Evolutionary conservation across 228 moss, liverwort and hornwort species (phyloP).

Genomic region (Sphagnum fallax): DNA sequence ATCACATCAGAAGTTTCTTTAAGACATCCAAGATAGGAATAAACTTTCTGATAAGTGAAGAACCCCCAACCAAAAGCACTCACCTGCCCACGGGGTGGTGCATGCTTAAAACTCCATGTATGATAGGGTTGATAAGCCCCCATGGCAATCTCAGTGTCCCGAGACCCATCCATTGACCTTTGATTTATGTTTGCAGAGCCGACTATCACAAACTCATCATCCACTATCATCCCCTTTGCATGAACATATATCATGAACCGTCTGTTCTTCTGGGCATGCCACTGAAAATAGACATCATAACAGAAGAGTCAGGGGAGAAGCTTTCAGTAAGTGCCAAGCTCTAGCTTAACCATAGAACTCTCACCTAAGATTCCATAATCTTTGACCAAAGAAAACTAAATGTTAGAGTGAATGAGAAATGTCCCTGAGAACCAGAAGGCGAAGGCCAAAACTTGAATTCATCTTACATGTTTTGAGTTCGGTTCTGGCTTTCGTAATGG

Average conservation of each 20-base stretch:
- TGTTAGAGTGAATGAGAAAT: too few relatives aligned
- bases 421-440: too few relatives aligned
- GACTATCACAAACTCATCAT: slow-evolving; percentile 13
- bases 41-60: too few relatives aligned
- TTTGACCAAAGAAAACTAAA: too few relatives aligned
- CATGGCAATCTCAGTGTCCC: slow-evolving; percentile 14
- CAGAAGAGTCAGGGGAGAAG: too few relatives aligned
- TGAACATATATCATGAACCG: slow-evolving; percentile 98
- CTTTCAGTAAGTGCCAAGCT: too few relatives aligned
- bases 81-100: slow-evolving; percentile 82
- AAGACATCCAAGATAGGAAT: too few relatives aligned
- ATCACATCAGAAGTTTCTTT: too few relatives aligned
- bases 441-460: neutral
- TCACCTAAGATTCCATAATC: too few relatives aligned
- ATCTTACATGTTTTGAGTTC: slow-evolving; percentile 57
- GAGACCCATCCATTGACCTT: slow-evolving; percentile 15
- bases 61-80: neutral
- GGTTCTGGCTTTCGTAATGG: slow-evolving; percentile 47
- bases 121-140: slow-evolving; percentile 13
- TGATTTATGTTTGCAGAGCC: slow-evolving; percentile 19
- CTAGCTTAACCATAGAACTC: too few relatives aligned
- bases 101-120: slow-evolving; percentile 40
- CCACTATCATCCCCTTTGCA: slow-evolving; percentile 79
- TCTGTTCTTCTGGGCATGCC: slow-evolving; percentile 58
- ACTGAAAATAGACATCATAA: slow-evolving; percentile 23